These are phyloP conservation scores for Cyberlindnera maclurae DNA, from an alignment of 805 yeast species.

Conservation along the genomic window DNA sequence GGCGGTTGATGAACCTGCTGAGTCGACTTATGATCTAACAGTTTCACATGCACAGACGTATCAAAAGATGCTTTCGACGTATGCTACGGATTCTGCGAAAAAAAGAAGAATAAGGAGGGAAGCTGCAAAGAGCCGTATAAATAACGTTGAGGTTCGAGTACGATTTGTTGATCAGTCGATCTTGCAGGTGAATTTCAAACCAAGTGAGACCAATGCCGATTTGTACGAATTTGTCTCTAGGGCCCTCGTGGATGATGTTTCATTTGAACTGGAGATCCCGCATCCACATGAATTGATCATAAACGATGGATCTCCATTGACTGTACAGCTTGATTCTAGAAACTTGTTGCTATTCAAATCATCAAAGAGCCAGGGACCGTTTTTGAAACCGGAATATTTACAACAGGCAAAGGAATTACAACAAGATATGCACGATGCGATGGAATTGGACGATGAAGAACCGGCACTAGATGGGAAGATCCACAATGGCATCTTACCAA, in stretches of 20 bases:
- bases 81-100: slow-evolving; percentile 34
- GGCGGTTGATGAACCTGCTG: slow-evolving; percentile 25
- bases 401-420: slow-evolving; percentile 26
- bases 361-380: slow-evolving; percentile 15
- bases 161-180: slow-evolving; percentile 51
- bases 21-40: slow-evolving; percentile 36
- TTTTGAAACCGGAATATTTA: slow-evolving; percentile 24
- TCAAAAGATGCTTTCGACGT: slow-evolving; percentile 39
- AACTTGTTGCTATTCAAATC: slow-evolving; percentile 33
- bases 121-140: slow-evolving; percentile 20
- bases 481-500: slow-evolving; percentile 17
- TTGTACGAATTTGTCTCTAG: slow-evolving; percentile 26
- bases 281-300: slow-evolving; percentile 37
- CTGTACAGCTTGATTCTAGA: slow-evolving; percentile 39
- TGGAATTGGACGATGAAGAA: slow-evolving; percentile 13
- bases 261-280: slow-evolving; percentile 37
- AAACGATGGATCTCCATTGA: slow-evolving; percentile 24
- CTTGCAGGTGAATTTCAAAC: slow-evolving; percentile 42
- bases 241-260: slow-evolving; percentile 21
- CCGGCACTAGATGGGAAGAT: slow-evolving; percentile 8
- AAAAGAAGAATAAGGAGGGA: slow-evolving; percentile 30
- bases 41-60: slow-evolving; percentile 47
- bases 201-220: slow-evolving; percentile 32
- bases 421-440: slow-evolving; percentile 23
- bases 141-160: slow-evolving; percentile 36